A percentile compares a stretch with the other conserved stretches of the same genome.
Evolutionary conservation across 1,284 basidiomycete genomes (phyloP).

Genomic region (Pholiota adiposa): DNA sequence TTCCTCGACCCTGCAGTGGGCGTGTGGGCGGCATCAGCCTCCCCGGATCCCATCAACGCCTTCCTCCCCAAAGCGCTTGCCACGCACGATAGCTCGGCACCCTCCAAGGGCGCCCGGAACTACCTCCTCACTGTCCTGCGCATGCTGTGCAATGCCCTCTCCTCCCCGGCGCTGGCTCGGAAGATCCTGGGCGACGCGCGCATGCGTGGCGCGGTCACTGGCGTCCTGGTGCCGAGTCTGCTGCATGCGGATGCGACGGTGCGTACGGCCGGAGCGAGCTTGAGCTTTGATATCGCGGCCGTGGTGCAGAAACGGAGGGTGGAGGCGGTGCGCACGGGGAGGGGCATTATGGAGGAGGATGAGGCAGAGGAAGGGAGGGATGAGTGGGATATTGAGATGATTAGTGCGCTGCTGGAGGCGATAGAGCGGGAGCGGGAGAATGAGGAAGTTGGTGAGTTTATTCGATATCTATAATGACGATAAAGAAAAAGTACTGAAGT

Average conservation of each 20-base stretch:
- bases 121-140: conserved; percentile 74
- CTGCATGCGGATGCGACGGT: conserved; percentile 72
- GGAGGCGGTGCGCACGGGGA: conserved; percentile 42
- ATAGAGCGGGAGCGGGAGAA: conserved; percentile 68
- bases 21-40: conserved; percentile 46
- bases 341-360: conserved; percentile 35
- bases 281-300: conserved; percentile 78
- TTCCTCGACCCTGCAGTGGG: conserved; percentile 66
- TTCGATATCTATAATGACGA: too few species aligned
- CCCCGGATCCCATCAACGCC: conserved; percentile 41
- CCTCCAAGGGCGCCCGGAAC: conserved; percentile 45
- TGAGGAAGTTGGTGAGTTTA: conserved; percentile 80
- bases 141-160: conserved; percentile 76
- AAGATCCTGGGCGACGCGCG: conserved; percentile 46
- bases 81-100: conserved; percentile 31
- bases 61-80: conserved; percentile 49
- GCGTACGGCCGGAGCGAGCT: conserved; percentile 78
- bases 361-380: conserved; percentile 54
- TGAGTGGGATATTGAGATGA: conserved; percentile 85
- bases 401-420: conserved; percentile 79
- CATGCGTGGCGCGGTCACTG: conserved; percentile 43
- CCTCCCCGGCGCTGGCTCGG: conserved; percentile 55
- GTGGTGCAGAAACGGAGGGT: conserved; percentile 64
- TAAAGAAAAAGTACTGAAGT: too few species aligned
- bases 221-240: conserved; percentile 67